Evolutionary conservation across 23 red algal genomes (phyloP), one percentile per base, ranked within the genome.

Genomic region (Chondrus crispus): DNA sequence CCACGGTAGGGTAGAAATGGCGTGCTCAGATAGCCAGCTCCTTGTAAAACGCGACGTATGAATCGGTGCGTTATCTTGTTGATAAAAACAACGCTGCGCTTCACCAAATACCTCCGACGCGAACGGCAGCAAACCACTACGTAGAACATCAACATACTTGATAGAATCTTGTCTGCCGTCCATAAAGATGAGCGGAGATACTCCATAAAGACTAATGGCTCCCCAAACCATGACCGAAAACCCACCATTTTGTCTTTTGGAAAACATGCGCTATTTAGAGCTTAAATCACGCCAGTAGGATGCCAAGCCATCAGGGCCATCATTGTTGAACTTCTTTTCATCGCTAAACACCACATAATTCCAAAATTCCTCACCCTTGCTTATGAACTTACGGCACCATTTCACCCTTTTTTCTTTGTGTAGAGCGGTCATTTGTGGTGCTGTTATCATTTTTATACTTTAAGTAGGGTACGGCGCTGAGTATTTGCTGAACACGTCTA

Each of bases 271-370:
- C 71, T 24, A 4, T 48, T 76, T 38, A 40, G 33, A 28, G 37
- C 6, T 24, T 8, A 76, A 5, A 76, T 76, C 71, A 48, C 43
- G 5, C 71, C 28, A 76, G 44, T 76, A 40, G 44, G 24, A 76
- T 7, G 7, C 7, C 5, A 76, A 48, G n/a, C 71, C 71, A 38
- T 76, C 71, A 4, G 71, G 71, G 5, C 39, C 44, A 38, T 76
- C 71, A 20, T 40, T 40, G 44, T 76, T 76, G 44, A 76, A 76
- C 24, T 62, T 76, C n/a, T n/a, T 76, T 40, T 37, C 71, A 76
- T 76, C 71, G 5, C 30, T 28, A 40, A 76, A 76, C 33, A 76
- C 43, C 44, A 48, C 44, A 28, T 76, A 28, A 22, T 8, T 5
- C 71, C 39, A 76, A 12, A 46, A 5, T 4, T 42, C n/a, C n/a